Evolutionary conservation across 2,329 filamentous ascomycete genomes (phyloP).

Genomic region (Epichloe gansuensis): DNA sequence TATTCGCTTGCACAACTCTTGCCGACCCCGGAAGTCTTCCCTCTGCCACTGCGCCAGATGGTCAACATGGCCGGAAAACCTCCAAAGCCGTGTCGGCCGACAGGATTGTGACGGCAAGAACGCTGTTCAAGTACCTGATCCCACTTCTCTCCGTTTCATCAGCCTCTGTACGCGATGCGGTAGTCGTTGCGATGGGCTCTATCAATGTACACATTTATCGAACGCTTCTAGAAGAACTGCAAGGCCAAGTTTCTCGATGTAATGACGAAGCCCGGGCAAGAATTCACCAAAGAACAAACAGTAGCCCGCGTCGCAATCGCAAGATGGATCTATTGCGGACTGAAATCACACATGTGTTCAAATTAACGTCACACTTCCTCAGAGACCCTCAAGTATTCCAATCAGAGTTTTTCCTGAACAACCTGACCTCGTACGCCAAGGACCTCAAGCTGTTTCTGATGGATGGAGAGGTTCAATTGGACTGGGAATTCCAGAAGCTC

Average conservation of each 20-base stretch:
- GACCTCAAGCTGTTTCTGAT: slow-evolving; percentile 90
- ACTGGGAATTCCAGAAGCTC: slow-evolving; percentile 87
- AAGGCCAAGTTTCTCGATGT: slow-evolving; percentile 73
- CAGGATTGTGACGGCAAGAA: slow-evolving; percentile 77
- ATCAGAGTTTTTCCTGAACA: slow-evolving; percentile 82
- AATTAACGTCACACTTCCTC: slow-evolving; percentile 81
- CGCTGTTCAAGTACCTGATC: slow-evolving; percentile 83
- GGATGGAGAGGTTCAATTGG: slow-evolving; percentile 85
- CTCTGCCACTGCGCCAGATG: slow-evolving; percentile 31
- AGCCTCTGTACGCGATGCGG: slow-evolving; percentile 71
- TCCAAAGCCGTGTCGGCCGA: slow-evolving; percentile 57
- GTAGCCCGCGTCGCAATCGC: slow-evolving; percentile 66
- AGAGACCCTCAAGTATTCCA: slow-evolving; percentile 65
- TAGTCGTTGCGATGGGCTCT: slow-evolving; percentile 81
- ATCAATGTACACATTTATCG: slow-evolving; percentile 93
- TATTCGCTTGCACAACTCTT: slow-evolving; percentile 92
- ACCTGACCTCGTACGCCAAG: slow-evolving; percentile 78
- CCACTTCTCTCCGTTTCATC: slow-evolving; percentile 73
- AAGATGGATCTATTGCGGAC: slow-evolving; percentile 80
- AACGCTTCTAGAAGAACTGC: slow-evolving; percentile 77
- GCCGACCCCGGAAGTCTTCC: slow-evolving; percentile 60
- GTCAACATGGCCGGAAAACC: slow-evolving; percentile 67
- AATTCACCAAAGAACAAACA: slow-evolving; percentile 75
- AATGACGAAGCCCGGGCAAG: slow-evolving; percentile 79
- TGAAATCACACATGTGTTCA: slow-evolving; percentile 93